phyloP scores from a whole-genome alignment of 106 monocot genomes.

The Dendrobium chrysotoxum region DNA sequence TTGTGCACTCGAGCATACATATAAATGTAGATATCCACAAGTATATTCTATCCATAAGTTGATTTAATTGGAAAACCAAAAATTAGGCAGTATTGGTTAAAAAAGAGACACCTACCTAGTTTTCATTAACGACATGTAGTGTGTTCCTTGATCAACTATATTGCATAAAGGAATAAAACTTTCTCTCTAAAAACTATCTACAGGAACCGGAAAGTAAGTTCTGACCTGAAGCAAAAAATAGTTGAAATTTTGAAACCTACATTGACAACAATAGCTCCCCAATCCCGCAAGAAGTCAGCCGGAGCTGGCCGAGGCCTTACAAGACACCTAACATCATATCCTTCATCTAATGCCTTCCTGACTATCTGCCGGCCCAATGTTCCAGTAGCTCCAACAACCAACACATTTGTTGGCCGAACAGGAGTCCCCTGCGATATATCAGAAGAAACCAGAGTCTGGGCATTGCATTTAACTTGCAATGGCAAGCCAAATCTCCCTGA shows the following conservation, averaged over 20 bases:
- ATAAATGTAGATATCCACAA: too few species aligned
- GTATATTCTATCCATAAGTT: too few species aligned
- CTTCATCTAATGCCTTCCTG: constrained; percentile 89
- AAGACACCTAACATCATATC: constrained; percentile 97
- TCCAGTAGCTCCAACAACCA: constrained; percentile 92
- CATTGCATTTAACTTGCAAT: constrained; percentile 41
- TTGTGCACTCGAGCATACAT: too few species aligned
- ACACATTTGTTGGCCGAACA: constrained; percentile 79
- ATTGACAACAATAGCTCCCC: constrained; percentile 98
- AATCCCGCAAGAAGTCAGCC: constrained; percentile 91
- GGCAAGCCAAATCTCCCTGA: constrained; percentile 33
- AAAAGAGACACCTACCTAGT: too few species aligned
- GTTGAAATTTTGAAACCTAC: constrained; percentile 34
- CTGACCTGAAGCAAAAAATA: not conserved
- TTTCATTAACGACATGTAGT: not conserved
- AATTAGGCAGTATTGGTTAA: too few species aligned
- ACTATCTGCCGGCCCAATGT: constrained; percentile 78
- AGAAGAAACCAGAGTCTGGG: constrained; percentile 49
- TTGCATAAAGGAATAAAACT: not conserved
- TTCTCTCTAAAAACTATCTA: not conserved
- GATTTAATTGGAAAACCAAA: too few species aligned
- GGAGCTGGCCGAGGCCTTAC: constrained; percentile 94
- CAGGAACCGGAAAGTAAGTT: not conserved
- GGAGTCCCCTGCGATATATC: constrained; percentile 84
- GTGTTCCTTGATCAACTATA: not conserved